Percentiles rank a stretch among this genome's conserved stretches.
Evolutionary conservation across 1,284 basidiomycete genomes (phyloP).

Genomic region (Grifola frondosa): DNA sequence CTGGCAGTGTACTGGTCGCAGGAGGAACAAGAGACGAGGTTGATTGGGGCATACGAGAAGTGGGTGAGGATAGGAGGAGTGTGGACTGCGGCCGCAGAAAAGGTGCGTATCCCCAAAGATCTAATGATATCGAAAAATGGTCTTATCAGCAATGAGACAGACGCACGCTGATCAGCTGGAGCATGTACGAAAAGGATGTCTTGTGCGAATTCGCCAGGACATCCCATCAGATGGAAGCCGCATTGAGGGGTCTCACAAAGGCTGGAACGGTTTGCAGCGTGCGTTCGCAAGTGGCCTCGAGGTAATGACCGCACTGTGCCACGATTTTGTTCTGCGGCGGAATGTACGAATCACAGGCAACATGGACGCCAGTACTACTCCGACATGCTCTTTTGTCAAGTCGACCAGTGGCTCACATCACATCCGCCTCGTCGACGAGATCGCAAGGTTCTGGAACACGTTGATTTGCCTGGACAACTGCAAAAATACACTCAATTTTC

Average conservation of each 20-base stretch:
- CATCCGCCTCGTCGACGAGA: conserved; percentile 5
- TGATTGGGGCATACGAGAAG: conserved; percentile 17
- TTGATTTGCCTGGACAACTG: too few relatives aligned
- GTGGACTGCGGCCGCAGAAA: conserved; percentile 22
- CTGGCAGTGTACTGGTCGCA: conserved; percentile 16
- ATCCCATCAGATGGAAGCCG: conserved; percentile 23
- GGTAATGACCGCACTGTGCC: conserved; percentile 5
- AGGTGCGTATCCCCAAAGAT: too few relatives aligned
- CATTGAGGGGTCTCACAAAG: conserved; percentile 20
- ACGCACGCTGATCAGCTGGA: conserved; percentile 18
- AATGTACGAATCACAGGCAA: conserved; percentile 5
- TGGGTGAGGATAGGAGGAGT: conserved; percentile 18
- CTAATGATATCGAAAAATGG: too few relatives aligned
- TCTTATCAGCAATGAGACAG: not conserved
- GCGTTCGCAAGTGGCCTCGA: conserved; percentile 24
- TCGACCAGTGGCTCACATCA: conserved; percentile 5
- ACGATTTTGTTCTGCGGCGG: conserved; percentile 6
- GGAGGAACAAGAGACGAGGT: conserved; percentile 12
- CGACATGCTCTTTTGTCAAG: not conserved
- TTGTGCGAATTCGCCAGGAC: conserved; percentile 20
- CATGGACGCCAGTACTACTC: not conserved
- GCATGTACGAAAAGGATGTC: conserved; percentile 28
- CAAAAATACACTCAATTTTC: not conserved
- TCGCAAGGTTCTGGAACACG: conserved; percentile 3
- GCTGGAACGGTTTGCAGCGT: conserved; percentile 25